Percentiles rank a stretch among this genome's conserved stretches.
Conservation (phyloP, 164 flowering plant species). For the Dillenia suffruticosa region DNA sequence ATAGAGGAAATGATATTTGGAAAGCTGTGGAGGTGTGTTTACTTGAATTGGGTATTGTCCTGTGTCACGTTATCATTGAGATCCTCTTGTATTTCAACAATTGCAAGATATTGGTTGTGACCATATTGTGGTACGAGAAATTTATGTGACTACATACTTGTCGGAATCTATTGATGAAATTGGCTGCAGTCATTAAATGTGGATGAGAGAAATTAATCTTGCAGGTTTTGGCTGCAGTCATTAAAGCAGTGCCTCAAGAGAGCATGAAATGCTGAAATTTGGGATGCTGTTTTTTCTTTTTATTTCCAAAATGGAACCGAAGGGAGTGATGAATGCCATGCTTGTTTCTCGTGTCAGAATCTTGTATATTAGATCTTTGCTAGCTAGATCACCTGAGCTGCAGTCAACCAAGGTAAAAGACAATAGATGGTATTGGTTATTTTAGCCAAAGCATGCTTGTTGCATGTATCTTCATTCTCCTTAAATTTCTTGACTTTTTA, state of each 20-base stretch:
- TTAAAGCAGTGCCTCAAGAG: conserved; percentile 98
- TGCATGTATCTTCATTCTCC: not conserved
- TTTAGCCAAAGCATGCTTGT: not conserved
- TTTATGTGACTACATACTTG: too few relatives aligned
- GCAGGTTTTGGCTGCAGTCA: conserved; percentile 98
- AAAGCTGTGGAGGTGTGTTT: too few relatives aligned
- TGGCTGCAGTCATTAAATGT: too few relatives aligned
- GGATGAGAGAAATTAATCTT: not conserved
- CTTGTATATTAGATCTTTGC: conserved; percentile 87
- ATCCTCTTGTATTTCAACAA: too few relatives aligned
- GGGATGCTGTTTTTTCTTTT: conserved; percentile 96
- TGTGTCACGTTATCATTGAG: too few relatives aligned
- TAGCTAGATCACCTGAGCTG: conserved; percentile 93
- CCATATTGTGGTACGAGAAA: too few relatives aligned
- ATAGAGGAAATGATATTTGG: too few relatives aligned
- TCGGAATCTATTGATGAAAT: too few relatives aligned
- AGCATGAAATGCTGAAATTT: conserved; percentile 99
- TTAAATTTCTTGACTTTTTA: conserved; percentile 19
- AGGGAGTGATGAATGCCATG: conserved; percentile 96
- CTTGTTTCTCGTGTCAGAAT: conserved; percentile 98
- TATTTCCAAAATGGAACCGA: conserved; percentile 93
- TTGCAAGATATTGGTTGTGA: too few relatives aligned
- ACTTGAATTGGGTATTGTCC: too few relatives aligned
- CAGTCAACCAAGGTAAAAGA: conserved; percentile 84
- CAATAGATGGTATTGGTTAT: not conserved